Evolutionary conservation across 1,284 basidiomycete genomes (phyloP).

Genomic region (Microbotryum lychnidis-dioicae): DNA sequence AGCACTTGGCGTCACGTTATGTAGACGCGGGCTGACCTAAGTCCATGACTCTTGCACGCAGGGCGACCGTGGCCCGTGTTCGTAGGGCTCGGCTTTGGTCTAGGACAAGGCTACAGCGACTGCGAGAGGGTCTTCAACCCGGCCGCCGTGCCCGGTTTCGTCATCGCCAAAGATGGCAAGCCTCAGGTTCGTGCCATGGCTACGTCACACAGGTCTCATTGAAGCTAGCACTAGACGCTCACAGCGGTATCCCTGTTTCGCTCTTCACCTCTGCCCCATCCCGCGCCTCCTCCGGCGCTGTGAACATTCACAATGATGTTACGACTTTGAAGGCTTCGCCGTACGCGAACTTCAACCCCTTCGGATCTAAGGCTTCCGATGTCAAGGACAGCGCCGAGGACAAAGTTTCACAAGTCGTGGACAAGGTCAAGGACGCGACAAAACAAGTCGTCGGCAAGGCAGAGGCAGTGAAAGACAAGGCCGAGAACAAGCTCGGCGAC

Average conservation of each 20-base stretch:
- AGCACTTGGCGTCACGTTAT: neutral
- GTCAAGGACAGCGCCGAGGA: conserved; percentile 6
- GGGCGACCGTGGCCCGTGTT: conserved; percentile 96
- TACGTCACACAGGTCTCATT: neutral
- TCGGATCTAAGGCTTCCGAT: neutral
- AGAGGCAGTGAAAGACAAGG: conserved; percentile 15
- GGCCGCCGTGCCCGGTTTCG: conserved; percentile 32
- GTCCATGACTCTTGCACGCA: conserved; percentile 39
- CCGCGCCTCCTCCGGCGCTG: neutral
- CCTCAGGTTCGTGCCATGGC: conserved; percentile 10
- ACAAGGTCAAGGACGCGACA: conserved; percentile 9
- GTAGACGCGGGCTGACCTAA: neutral
- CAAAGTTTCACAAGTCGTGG: conserved; percentile 9
- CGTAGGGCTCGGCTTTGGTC: conserved; percentile 81
- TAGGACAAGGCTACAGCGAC: conserved; percentile 40
- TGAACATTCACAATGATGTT: too few species aligned
- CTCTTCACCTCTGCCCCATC: neutral
- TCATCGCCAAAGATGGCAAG: conserved; percentile 11
- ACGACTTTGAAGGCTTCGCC: neutral
- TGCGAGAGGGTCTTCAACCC: conserved; percentile 36
- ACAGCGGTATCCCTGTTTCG: neutral
- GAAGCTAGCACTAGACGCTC: neutral
- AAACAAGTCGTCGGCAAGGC: conserved; percentile 11
- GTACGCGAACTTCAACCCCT: neutral
- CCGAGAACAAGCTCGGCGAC: conserved; percentile 12